Evolutionary conservation across 768 basidiomycete species (phyloP), one percentile per base, ranked within the genome.

Genomic region (Scleroderma citrinum): DNA sequence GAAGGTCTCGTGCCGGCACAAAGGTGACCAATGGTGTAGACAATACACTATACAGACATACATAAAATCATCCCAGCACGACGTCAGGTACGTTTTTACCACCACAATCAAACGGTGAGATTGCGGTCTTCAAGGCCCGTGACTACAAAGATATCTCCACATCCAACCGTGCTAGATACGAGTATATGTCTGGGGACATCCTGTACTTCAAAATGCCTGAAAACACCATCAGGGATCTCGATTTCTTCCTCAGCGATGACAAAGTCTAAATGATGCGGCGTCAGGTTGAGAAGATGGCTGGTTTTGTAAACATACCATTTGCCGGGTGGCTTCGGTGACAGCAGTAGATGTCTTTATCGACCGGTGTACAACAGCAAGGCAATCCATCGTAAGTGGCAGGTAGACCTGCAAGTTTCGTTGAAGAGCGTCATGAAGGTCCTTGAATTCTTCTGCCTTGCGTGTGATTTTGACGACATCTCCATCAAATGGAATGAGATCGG

Each of bases 311-410:
- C 80, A 49, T 52, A 90, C 88, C 76, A 85, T 77, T 58, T 93
- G 85, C 54, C 87, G 75, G 2, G 81, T 84, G 34, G 80, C 77
- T 59, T 95, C 92, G 12, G 85, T 78, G 19, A 80, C 81, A 37
- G 76, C 70, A 24, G 85, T 83, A 11, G 73, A 70, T 65, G 12
- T 10, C 14, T 95, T 95, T 49, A 82, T 71, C 50, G 78, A 80
- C 49, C 85, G 85, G 57, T 95, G 87, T 14, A 94, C 79, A 13
- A 77, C 82, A 43, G 87, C 85, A 23, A 98, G 80, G 24, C 85
- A 81, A 61, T 93, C 92, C 96, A 98, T 99, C 19, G 91, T 87
- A 34, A 92, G 77, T 30, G 88, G 80, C 43, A 98, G 76, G 64
- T 96, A 88, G 2, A 81, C 79, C 59, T 92, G 91, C 64, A 98